phyloP scores from a whole-genome alignment of 2,329 filamentous ascomycete species.

The Emergomyces pasteurianus region DNA sequence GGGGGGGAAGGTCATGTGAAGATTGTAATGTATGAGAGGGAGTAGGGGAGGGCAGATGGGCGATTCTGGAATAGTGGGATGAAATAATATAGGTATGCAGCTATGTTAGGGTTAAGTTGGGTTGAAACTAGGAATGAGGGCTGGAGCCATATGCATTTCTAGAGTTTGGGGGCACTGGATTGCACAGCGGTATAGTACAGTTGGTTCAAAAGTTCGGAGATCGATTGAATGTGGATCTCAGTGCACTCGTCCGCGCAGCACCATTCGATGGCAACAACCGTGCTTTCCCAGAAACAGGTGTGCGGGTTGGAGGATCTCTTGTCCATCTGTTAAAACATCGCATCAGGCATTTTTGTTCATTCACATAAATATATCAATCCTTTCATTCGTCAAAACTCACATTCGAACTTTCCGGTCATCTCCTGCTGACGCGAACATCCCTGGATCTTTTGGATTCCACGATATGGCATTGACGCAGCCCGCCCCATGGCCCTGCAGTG shows the following conservation, averaged over 20 bases:
- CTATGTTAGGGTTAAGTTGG: background rate
- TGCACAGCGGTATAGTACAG: background rate
- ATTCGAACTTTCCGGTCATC: slow-evolving; percentile 80
- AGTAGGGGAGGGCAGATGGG: background rate
- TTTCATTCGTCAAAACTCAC: slow-evolving; percentile 41
- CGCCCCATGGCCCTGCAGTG: slow-evolving; percentile 55
- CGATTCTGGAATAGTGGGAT: background rate
- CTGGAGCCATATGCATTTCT: background rate
- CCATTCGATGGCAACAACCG: slow-evolving; percentile 23
- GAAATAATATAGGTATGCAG: background rate
- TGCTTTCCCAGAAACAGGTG: slow-evolving; percentile 18
- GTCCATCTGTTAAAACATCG: slow-evolving; percentile 22
- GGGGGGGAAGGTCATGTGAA: background rate
- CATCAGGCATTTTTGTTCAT: background rate
- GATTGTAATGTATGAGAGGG: background rate
- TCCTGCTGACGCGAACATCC: slow-evolving; percentile 80
- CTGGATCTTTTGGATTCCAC: slow-evolving; percentile 76
- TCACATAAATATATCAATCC: background rate
- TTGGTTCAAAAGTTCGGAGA: slow-evolving; percentile 11
- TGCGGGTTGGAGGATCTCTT: slow-evolving; percentile 18
- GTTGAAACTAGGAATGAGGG: background rate
- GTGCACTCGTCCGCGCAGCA: slow-evolving; percentile 29
- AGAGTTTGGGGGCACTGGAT: too few species aligned
- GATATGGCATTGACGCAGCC: slow-evolving; percentile 75
- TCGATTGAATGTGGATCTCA: slow-evolving; percentile 27